Conservation (phyloP, 306 rosid species). For the Rosa multiflora region DNA sequence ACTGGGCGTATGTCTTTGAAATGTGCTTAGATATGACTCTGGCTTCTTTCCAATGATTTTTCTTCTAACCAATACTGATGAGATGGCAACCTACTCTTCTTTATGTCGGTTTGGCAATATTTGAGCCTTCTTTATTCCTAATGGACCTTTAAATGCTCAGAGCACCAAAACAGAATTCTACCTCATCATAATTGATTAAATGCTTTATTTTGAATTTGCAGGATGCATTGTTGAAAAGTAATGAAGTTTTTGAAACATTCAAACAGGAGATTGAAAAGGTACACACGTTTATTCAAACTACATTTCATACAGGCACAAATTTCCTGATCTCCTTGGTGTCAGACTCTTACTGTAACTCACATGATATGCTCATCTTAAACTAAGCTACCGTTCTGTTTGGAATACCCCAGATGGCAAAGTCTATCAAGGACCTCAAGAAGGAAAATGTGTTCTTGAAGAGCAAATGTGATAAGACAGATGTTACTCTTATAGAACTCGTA, state of each 20-base stretch:
- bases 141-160: background rate
- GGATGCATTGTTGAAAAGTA: slow-evolving; percentile 90
- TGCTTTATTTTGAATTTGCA: slow-evolving; percentile 36
- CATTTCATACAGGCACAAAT: slow-evolving; percentile 17
- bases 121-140: background rate
- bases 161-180: slow-evolving; percentile 1
- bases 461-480: slow-evolving; percentile 81
- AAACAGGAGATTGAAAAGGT: slow-evolving; percentile 94
- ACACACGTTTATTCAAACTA: slow-evolving; percentile 24
- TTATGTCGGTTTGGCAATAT: slow-evolving; percentile 6
- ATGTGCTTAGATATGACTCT: background rate
- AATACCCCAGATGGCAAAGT: slow-evolving; percentile 78
- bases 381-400: slow-evolving; percentile 14
- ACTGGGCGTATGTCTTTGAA: no score
- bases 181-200: background rate
- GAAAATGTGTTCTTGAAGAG: slow-evolving; percentile 90
- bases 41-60: background rate
- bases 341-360: background rate
- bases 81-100: background rate
- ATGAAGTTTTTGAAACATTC: slow-evolving; percentile 87
- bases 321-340: slow-evolving; percentile 18
- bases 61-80: background rate
- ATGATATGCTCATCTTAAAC: slow-evolving; percentile 21
- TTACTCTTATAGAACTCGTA: slow-evolving; percentile 76
- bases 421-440: slow-evolving; percentile 91